A percentile compares a stretch with the other conserved stretches of the same genome.
Conservation (phyloP, 2,329 filamentous ascomycete species). For the Fusarium clavum region DNA sequence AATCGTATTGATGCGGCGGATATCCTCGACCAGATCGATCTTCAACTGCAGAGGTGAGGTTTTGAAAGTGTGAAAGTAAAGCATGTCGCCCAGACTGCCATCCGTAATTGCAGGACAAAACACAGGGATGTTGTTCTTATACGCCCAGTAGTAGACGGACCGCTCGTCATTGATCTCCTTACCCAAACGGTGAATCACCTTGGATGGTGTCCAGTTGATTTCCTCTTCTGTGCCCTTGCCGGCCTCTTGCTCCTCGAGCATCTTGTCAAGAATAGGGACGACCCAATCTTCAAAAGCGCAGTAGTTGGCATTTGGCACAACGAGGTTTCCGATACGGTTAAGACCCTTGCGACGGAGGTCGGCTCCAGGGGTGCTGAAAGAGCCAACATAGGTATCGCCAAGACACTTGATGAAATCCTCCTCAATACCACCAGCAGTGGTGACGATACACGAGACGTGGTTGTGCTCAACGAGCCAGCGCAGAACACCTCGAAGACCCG, state of each 20-base stretch:
- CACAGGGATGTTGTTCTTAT: constrained; percentile 94
- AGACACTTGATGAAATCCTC: constrained; percentile 99
- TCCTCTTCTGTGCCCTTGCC: constrained; percentile 75
- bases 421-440: constrained; percentile 93
- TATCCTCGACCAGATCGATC: constrained; percentile 93
- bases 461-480: constrained; percentile 93
- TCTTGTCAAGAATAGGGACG: constrained; percentile 90
- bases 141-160: constrained; percentile 97
- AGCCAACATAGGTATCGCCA: constrained; percentile 90
- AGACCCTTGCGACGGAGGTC: constrained; percentile 85
- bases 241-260: constrained; percentile 93
- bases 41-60: constrained; percentile 82
- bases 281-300: constrained; percentile 99
- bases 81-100: constrained; percentile 95
- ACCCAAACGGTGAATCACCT: constrained; percentile 88
- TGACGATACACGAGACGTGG: constrained; percentile 93
- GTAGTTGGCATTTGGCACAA: constrained; percentile 96
- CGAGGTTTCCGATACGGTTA: constrained; percentile 94
- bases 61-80: constrained; percentile 98
- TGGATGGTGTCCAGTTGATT: constrained; percentile 92
- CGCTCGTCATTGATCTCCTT: constrained; percentile 94
- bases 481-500: constrained; percentile 89
- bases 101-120: constrained; percentile 98
- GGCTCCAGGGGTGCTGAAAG: constrained; percentile 82
- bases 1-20: constrained; percentile 91